Conservation (phyloP, 306 rosid genomes). For the Acmispon strigosus region DNA sequence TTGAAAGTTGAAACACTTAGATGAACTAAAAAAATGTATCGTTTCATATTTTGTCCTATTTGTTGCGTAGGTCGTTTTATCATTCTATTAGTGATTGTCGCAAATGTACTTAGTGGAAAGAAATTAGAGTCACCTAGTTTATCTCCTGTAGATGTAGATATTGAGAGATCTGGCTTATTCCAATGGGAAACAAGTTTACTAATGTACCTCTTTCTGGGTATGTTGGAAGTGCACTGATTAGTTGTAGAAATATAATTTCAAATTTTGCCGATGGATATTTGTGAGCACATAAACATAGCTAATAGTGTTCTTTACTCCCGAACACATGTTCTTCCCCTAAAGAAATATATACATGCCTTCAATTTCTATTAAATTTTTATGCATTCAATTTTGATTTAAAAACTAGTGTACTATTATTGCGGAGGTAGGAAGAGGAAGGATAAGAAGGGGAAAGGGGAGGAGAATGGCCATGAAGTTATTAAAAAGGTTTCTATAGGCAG, state of each 20-base stretch:
- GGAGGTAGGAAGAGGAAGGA: too few species aligned
- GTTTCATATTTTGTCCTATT: slow-evolving; percentile 5
- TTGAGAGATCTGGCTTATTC: slow-evolving; percentile 40
- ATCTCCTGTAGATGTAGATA: slow-evolving; percentile 37
- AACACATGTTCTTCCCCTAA: neutral
- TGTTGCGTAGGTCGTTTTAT: slow-evolving; percentile 55
- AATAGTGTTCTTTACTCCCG: too few species aligned
- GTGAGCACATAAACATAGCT: too few species aligned
- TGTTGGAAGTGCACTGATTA: neutral
- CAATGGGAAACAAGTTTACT: slow-evolving; percentile 63
- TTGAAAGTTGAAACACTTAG: too few species aligned
- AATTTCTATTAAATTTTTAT: too few species aligned
- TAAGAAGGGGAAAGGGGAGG: too few species aligned
- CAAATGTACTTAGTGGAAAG: slow-evolving; percentile 46
- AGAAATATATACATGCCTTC: too few species aligned
- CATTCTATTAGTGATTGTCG: slow-evolving; percentile 42
- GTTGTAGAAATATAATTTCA: neutral
- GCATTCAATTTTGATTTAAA: too few species aligned
- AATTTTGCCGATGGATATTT: neutral
- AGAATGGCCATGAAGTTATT: too few species aligned
- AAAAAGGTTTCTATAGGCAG: too few species aligned
- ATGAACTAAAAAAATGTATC: too few species aligned
- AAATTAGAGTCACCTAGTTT: slow-evolving; percentile 34
- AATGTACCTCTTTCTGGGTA: neutral
- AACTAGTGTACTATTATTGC: too few species aligned